phyloP scores from a whole-genome alignment of 2,329 filamentous ascomycete species.

The Cryphonectria carpinicola region DNA sequence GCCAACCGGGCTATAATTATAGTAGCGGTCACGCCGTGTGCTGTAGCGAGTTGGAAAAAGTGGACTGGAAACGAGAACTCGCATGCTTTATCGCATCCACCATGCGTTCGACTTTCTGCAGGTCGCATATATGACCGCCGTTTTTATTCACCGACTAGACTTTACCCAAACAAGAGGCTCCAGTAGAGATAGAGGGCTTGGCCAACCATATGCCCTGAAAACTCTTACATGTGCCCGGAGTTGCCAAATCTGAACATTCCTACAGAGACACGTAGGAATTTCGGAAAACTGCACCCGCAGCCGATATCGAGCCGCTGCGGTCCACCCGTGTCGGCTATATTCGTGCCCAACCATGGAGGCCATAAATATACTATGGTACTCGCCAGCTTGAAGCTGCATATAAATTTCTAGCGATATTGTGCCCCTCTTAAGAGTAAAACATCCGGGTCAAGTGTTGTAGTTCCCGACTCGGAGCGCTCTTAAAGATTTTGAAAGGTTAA shows the following conservation, averaged over 20 bases:
- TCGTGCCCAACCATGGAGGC: neutral
- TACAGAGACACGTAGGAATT: neutral
- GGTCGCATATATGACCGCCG: neutral
- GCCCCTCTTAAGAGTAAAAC: neutral
- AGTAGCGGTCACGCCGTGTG: constrained; percentile 5
- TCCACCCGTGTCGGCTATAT: neutral
- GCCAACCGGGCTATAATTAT: neutral
- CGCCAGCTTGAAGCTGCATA: neutral
- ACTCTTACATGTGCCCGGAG: constrained; percentile 1
- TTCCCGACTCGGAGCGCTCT: neutral
- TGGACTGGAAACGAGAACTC: neutral
- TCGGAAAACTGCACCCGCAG: neutral
- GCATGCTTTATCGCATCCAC: constrained; percentile 1
- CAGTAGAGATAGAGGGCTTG: neutral
- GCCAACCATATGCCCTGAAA: neutral
- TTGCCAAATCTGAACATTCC: neutral
- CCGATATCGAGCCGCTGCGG: neutral
- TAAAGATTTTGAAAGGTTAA: neutral
- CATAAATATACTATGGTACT: neutral
- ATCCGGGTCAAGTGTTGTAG: neutral
- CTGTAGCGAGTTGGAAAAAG: neutral
- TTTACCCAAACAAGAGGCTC: neutral
- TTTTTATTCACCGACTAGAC: neutral
- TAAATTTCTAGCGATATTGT: neutral
- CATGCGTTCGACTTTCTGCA: constrained; percentile 1